phyloP scores from a whole-genome alignment of 1,284 basidiomycete genomes.

The Dichomitus squalens region DNA sequence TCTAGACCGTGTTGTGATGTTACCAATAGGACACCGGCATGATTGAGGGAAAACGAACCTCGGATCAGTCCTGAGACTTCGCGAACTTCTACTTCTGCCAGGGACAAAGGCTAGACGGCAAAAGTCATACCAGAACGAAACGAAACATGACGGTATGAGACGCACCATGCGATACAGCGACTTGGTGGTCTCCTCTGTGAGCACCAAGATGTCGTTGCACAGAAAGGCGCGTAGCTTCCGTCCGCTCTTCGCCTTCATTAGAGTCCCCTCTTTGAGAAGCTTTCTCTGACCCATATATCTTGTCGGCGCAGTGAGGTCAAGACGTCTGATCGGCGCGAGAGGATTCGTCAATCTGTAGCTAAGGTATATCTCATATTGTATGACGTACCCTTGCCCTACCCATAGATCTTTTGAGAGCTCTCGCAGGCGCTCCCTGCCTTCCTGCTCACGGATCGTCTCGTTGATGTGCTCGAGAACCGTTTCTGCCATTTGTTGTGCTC shows the following conservation, averaged over 20 bases:
- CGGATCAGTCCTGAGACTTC: conserved; percentile 44
- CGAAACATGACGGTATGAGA: conserved; percentile 7
- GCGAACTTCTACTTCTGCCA: conserved; percentile 66
- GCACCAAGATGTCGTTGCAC: conserved; percentile 80
- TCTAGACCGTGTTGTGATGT: conserved; percentile 42
- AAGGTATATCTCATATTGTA: neutral
- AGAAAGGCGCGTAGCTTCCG: conserved; percentile 77
- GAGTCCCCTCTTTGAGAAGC: conserved; percentile 78
- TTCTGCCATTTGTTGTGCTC: conserved; percentile 69
- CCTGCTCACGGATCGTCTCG: conserved; percentile 84
- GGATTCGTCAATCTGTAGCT: neutral
- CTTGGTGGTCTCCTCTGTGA: conserved; percentile 69
- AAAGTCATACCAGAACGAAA: neutral
- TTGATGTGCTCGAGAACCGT: conserved; percentile 81
- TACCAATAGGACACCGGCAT: neutral
- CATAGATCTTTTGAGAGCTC: conserved; percentile 79
- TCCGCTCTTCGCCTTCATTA: conserved; percentile 85
- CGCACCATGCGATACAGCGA: conserved; percentile 83
- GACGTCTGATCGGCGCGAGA: conserved; percentile 52
- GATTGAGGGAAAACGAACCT: neutral
- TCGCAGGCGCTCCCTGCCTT: conserved; percentile 73
- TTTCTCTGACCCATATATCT: conserved; percentile 75
- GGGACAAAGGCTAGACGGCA: conserved; percentile 58
- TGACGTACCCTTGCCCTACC: conserved; percentile 77
- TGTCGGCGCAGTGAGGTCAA: conserved; percentile 91